A percentile compares a stretch with the other conserved stretches of the same genome.
Conservation (phyloP, 169 alveolate species). For the Cytauxzoon felis region DNA sequence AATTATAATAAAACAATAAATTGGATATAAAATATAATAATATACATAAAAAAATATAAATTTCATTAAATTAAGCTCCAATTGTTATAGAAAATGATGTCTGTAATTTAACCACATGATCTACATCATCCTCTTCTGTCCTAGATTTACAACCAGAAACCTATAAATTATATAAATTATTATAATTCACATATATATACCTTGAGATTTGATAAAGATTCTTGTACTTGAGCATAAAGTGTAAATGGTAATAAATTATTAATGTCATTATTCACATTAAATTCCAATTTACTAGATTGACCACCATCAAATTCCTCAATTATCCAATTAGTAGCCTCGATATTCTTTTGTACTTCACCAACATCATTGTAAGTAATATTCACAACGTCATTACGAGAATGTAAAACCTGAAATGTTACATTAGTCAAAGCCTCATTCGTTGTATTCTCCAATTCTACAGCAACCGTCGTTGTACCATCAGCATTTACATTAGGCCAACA, state of each 20-base stretch:
- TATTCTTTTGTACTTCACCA: constrained; percentile 30
- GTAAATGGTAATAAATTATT: constrained; percentile 58
- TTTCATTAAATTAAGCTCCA: constrained; percentile 42
- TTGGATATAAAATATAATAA: neutral
- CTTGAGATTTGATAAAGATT: constrained; percentile 34
- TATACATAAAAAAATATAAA: neutral
- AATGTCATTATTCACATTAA: constrained; percentile 41
- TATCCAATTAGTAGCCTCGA: constrained; percentile 54
- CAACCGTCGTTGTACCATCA: constrained; percentile 36
- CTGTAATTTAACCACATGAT: constrained; percentile 41
- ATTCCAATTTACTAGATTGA: constrained; percentile 44
- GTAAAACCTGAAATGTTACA: constrained; percentile 42
- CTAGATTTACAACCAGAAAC: constrained; percentile 49
- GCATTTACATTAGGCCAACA: constrained; percentile 54
- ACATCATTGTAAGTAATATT: constrained; percentile 33
- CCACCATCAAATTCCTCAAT: constrained; percentile 6
- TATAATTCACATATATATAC: constrained; percentile 4
- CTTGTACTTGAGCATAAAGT: constrained; percentile 27
- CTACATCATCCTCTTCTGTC: constrained; percentile 42
- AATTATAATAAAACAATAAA: neutral
- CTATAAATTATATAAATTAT: neutral
- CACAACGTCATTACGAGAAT: constrained; percentile 39
- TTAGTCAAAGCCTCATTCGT: constrained; percentile 13
- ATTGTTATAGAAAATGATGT: constrained; percentile 57
- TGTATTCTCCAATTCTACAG: constrained; percentile 48